phyloP scores from a whole-genome alignment of 148 eudicot species.

The Rhododendron molle region DNA sequence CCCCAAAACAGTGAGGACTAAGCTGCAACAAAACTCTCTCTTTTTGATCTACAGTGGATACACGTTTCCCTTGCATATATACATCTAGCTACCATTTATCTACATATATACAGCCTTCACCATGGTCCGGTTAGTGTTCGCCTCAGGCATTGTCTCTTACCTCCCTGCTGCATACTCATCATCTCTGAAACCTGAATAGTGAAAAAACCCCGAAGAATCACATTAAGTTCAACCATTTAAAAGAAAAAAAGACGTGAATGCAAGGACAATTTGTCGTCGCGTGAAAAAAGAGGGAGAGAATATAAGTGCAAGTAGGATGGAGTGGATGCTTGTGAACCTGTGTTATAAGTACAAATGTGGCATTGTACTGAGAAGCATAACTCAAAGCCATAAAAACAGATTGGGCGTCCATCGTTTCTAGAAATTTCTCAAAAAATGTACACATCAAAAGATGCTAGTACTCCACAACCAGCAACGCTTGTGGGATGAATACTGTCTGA shows the following conservation, averaged over 20 bases:
- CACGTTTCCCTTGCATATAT: slow-evolving; percentile 25
- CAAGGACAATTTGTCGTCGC: background rate
- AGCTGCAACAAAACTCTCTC: slow-evolving; percentile 13
- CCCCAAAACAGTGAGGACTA: slow-evolving; percentile 7
- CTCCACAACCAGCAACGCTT: background rate
- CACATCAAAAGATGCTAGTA: background rate
- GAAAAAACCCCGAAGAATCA: background rate
- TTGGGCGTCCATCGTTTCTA: background rate
- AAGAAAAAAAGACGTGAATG: background rate
- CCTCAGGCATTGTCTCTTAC: slow-evolving; percentile 52
- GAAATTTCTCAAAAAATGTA: background rate
- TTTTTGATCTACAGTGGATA: slow-evolving; percentile 10
- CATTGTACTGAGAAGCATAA: background rate
- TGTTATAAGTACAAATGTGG: background rate
- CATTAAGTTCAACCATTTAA: background rate
- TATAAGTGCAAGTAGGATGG: background rate
- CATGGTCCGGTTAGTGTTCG: slow-evolving; percentile 85
- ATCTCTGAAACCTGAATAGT: slow-evolving; percentile 49
- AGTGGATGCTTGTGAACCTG: background rate
- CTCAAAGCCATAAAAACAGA: background rate
- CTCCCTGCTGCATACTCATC: slow-evolving; percentile 49
- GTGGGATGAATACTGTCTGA: background rate
- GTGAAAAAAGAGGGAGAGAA: background rate
- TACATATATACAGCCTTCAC: slow-evolving; percentile 31
- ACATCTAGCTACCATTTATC: slow-evolving; percentile 23